phyloP scores from a whole-genome alignment of 2,329 filamentous ascomycete species.

The Trichoderma gracile region DNA sequence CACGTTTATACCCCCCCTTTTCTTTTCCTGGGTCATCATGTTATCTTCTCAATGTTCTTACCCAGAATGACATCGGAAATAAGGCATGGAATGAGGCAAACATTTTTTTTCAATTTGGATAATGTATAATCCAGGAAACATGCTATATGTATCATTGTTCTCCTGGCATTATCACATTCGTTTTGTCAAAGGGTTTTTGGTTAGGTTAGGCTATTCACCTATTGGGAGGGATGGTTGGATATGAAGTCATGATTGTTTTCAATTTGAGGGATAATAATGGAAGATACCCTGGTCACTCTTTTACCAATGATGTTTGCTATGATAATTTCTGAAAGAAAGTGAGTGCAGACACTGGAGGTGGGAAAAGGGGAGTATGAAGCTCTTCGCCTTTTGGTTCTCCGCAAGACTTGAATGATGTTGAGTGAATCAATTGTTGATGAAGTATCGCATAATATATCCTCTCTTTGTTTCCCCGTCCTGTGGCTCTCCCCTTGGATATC shows the following conservation, averaged over 20 bases:
- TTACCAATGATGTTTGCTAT: background rate
- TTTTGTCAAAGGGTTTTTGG: background rate
- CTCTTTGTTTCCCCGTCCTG: background rate
- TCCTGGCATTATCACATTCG: conserved; percentile 7
- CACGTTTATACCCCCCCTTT: conserved; percentile 16
- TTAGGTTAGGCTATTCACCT: background rate
- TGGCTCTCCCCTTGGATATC: background rate
- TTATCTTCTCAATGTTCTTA: background rate
- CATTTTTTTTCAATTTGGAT: background rate
- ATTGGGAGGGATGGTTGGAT: background rate
- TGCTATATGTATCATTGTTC: background rate
- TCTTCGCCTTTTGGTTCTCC: too few species aligned
- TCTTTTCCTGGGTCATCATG: background rate
- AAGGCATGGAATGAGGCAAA: background rate
- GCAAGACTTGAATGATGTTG: too few species aligned
- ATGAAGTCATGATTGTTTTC: background rate
- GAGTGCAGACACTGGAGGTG: too few species aligned
- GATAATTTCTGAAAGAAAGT: background rate
- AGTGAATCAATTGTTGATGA: background rate
- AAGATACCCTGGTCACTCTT: conserved; percentile 9
- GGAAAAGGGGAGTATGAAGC: too few species aligned
- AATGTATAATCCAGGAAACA: conserved; percentile 18
- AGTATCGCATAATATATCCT: background rate
- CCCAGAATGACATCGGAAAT: background rate
- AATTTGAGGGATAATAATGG: conserved; percentile 9